phyloP scores from a whole-genome alignment of 805 yeast genomes.

The Teunomyces pallodes region DNA sequence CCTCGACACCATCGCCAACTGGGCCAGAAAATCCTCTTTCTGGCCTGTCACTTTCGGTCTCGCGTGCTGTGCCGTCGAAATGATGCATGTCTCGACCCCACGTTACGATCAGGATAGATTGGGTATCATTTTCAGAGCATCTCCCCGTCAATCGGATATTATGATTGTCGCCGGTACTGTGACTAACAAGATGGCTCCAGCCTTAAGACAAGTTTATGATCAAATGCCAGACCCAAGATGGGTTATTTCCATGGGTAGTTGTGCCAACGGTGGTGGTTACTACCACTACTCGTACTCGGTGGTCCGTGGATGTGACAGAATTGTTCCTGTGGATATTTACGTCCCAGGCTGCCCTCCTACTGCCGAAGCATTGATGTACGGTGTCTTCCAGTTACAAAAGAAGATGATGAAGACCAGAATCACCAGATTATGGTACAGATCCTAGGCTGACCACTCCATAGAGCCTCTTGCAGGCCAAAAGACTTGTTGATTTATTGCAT shows the following conservation, averaged over 20 bases:
- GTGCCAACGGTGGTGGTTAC: conserved; percentile 94
- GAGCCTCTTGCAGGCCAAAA: not conserved
- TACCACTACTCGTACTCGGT: conserved; percentile 88
- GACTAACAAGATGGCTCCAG: conserved; percentile 92
- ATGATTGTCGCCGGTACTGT: conserved; percentile 92
- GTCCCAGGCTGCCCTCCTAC: conserved; percentile 95
- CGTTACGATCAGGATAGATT: conserved; percentile 89
- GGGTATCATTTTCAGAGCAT: conserved; percentile 90
- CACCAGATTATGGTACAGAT: conserved; percentile 84
- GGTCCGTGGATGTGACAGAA: conserved; percentile 85
- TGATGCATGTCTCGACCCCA: conserved; percentile 93
- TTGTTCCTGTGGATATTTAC: conserved; percentile 84
- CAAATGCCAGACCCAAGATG: conserved; percentile 95
- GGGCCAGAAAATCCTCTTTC: conserved; percentile 90
- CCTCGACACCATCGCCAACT: conserved; percentile 76
- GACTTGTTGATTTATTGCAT: conserved; percentile 1
- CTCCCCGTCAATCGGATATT: conserved; percentile 89
- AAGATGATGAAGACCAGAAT: conserved; percentile 81
- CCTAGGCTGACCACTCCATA: conserved; percentile 14
- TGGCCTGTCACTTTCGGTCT: conserved; percentile 93
- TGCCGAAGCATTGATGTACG: conserved; percentile 87
- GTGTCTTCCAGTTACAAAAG: conserved; percentile 84
- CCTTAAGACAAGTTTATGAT: conserved; percentile 86
- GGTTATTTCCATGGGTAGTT: conserved; percentile 93
- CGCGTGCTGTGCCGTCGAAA: conserved; percentile 92